Percentiles rank a stretch among this genome's conserved stretches.
Conservation (phyloP, 257 asterid genomes). For the Solanum sitiens region DNA sequence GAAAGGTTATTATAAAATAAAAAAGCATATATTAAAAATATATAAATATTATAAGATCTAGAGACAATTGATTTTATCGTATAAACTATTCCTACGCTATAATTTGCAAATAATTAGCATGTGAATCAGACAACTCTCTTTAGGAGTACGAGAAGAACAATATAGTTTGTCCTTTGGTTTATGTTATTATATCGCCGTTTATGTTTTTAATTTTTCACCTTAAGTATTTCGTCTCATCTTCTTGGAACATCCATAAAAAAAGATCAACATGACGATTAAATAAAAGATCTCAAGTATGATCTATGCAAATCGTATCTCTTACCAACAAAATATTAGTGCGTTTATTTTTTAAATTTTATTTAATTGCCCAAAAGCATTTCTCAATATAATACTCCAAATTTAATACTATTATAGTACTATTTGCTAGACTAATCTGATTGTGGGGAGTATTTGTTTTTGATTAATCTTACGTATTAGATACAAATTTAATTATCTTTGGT, state of each 20-base stretch:
- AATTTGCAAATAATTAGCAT: neutral
- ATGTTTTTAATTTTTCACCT: neutral
- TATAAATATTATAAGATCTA: neutral
- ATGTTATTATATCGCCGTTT: neutral
- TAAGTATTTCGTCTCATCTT: neutral
- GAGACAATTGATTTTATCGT: neutral
- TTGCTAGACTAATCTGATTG: neutral
- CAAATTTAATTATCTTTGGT: neutral
- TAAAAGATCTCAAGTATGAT: neutral
- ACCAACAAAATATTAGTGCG: neutral
- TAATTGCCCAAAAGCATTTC: neutral
- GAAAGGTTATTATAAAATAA: neutral
- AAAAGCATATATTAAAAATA: neutral
- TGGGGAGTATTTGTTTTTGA: neutral
- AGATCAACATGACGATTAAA: neutral
- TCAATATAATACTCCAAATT: neutral
- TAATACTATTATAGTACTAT: neutral
- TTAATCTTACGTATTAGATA: neutral
- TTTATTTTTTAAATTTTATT: neutral
- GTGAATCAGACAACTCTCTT: neutral
- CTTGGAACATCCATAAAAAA: neutral
- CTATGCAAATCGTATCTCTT: neutral
- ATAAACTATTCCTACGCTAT: neutral
- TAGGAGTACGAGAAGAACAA: neutral
- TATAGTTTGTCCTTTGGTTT: neutral